Conservation (phyloP, 306 rosid species). For the Pterocarpus santalinus region DNA sequence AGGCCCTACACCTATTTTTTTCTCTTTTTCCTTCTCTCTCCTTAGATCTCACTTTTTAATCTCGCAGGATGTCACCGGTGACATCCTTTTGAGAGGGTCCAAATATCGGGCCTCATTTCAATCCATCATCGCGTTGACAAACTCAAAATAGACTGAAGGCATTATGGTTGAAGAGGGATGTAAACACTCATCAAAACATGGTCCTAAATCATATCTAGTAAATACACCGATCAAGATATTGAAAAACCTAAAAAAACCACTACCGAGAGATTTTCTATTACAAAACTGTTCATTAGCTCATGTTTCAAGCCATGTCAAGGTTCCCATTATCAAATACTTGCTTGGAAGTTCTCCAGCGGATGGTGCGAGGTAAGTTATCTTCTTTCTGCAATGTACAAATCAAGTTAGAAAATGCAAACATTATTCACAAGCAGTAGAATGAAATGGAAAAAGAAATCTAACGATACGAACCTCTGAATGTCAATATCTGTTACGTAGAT, state of each 20-base stretch:
- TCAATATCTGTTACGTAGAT: slow-evolving; percentile 83
- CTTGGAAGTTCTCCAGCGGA: slow-evolving; percentile 92
- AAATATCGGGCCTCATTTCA: too few relatives aligned
- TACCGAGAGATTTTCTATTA: background rate
- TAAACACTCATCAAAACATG: slow-evolving; percentile 8
- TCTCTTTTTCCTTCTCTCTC: too few relatives aligned
- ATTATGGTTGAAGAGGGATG: too few relatives aligned
- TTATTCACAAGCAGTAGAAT: slow-evolving; percentile 15
- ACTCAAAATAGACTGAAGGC: too few relatives aligned
- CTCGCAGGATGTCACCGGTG: too few relatives aligned
- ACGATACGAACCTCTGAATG: slow-evolving; percentile 76
- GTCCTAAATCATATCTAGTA: slow-evolving; percentile 17
- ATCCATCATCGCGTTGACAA: too few relatives aligned
- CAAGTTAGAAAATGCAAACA: slow-evolving; percentile 43
- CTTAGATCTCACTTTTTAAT: too few relatives aligned
- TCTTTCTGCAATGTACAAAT: slow-evolving; percentile 72
- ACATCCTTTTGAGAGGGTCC: too few relatives aligned
- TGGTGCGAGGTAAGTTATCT: slow-evolving; percentile 86
- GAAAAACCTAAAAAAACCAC: background rate
- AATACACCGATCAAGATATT: slow-evolving; percentile 28
- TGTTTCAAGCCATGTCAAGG: slow-evolving; percentile 89
- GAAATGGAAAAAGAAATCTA: slow-evolving; percentile 7
- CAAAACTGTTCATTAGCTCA: slow-evolving; percentile 50
- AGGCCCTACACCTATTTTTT: too few relatives aligned
- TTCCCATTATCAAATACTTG: slow-evolving; percentile 81